Evolutionary conservation across 2,329 filamentous ascomycete genomes (phyloP), one percentile per base, ranked within the genome.

Genomic region (Colletotrichum sansevieriae): DNA sequence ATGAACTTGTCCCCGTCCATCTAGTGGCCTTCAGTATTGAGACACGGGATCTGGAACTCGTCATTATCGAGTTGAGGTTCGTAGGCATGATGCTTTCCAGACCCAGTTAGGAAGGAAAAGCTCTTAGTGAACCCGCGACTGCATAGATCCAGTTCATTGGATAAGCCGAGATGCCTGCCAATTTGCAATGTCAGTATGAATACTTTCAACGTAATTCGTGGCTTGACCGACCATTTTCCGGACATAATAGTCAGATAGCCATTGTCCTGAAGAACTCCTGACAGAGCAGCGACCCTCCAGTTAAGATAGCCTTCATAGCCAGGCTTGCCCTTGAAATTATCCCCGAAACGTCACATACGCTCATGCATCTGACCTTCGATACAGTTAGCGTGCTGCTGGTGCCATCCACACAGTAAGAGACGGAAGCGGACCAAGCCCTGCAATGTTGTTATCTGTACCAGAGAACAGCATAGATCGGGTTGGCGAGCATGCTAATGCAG

Each of bases 401-500:
- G 20, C 12, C 4, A 51, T 25, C 11, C 13, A 18, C 29, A 8
- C 20, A 4, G 9, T 0, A 9, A 22, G 9, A 12, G 10, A 13
- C 10, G 22, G 10, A n/a, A 20, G 54, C 46, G 9, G 2, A 62
- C 87, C 87, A 0, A 89, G 77, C 1, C 87, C 82, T 4, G 82
- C 82, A 58, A 85, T 84, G 66, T 85, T 85, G 71, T 88, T 83
- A 69, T 88, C 85, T 1, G 86, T 89, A 8, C 87, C 87, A 0
- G 85, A 87, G 79, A 89, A 84, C 66, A 89, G 82, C 87, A 89
- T 89, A 49, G 84, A 82, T 46, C 87, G 76, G 4, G 84, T 87
- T 4, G 87, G 87, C 61, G 86, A 88, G 75, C 86, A 89, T 65
- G 87, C 86, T 18, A 87, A 84, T 1, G 87, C 87, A 1, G 86